Evolutionary conservation across 1,284 basidiomycete species (phyloP).

Genomic region (Papiliotrema fonsecae): DNA sequence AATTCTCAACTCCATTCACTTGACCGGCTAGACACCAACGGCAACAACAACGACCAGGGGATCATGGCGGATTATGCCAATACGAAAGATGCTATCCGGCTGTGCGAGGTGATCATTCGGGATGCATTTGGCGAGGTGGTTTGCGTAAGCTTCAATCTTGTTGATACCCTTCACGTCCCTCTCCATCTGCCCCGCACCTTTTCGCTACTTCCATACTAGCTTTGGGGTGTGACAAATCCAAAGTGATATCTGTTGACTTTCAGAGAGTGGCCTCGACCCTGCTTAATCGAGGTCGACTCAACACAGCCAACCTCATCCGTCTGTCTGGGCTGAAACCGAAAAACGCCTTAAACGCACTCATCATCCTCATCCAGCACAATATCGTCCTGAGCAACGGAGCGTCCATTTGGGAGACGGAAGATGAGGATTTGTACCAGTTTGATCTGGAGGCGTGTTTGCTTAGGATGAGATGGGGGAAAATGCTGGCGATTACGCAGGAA

Average conservation of each 20-base stretch:
- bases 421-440: conserved; percentile 59
- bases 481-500: conserved; percentile 66
- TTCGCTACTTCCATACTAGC: no score
- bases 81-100: conserved; percentile 48
- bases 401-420: conserved; percentile 53
- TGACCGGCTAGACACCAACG: no score
- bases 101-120: conserved; percentile 46
- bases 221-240: no score
- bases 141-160: conserved; percentile 29
- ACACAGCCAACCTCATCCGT: conserved; percentile 56
- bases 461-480: conserved; percentile 71
- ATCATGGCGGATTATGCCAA: conserved; percentile 11
- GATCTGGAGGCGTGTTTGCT: conserved; percentile 73
- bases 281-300: conserved; percentile 77
- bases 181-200: no score
- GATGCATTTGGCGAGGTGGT: conserved; percentile 45
- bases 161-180: background rate
- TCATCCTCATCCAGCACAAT: conserved; percentile 88
- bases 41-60: no score
- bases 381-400: conserved; percentile 75
- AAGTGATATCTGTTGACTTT: background rate
- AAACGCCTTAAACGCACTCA: conserved; percentile 58
- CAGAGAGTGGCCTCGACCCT: conserved; percentile 75
- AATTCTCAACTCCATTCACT: no score
- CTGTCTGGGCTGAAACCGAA: conserved; percentile 65